Conservation (phyloP, 129 eudicot genomes). For the Artemisia argyi region DNA sequence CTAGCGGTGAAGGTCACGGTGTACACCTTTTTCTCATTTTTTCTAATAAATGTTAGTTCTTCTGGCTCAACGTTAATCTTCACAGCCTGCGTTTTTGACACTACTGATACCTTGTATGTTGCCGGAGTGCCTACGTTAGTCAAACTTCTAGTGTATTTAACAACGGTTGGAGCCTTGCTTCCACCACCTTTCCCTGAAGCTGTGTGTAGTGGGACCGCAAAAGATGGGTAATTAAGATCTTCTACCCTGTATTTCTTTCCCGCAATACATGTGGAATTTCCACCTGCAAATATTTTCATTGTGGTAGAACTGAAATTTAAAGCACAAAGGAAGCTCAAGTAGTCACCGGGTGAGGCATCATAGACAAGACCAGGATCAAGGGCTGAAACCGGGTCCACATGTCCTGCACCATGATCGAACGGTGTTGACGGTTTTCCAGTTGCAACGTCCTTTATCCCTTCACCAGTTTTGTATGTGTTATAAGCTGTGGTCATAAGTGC, state of each 20-base stretch:
- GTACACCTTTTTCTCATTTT: conserved; percentile 56
- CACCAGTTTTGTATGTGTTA: conserved; percentile 55
- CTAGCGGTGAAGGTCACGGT: conserved; percentile 66
- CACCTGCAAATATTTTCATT: conserved; percentile 27
- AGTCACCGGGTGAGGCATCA: conserved; percentile 28
- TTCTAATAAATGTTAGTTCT: conserved; percentile 39
- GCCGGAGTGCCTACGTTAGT: conserved; percentile 71
- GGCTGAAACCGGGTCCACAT: conserved; percentile 46
- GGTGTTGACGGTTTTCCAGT: conserved; percentile 58
- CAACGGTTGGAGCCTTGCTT: conserved; percentile 24
- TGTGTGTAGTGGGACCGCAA: conserved; percentile 30
- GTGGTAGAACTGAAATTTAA: conserved; percentile 42
- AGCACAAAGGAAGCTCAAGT: conserved; percentile 36
- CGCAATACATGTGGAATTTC: conserved; percentile 32
- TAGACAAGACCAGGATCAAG: conserved; percentile 38
- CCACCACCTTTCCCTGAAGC: conserved; percentile 30
- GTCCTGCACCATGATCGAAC: conserved; percentile 36
- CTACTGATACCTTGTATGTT: conserved; percentile 58
- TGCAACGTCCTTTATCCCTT: conserved; percentile 55
- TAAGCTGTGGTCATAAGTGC: conserved; percentile 92
- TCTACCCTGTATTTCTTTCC: conserved; percentile 42
- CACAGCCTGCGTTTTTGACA: conserved; percentile 41
- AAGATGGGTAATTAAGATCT: conserved; percentile 40
- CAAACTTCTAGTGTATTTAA: conserved; percentile 62
- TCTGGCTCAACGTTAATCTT: conserved; percentile 59